Evolutionary conservation across 805 yeast genomes (phyloP).

Genomic region (Alloascoidea africana): DNA sequence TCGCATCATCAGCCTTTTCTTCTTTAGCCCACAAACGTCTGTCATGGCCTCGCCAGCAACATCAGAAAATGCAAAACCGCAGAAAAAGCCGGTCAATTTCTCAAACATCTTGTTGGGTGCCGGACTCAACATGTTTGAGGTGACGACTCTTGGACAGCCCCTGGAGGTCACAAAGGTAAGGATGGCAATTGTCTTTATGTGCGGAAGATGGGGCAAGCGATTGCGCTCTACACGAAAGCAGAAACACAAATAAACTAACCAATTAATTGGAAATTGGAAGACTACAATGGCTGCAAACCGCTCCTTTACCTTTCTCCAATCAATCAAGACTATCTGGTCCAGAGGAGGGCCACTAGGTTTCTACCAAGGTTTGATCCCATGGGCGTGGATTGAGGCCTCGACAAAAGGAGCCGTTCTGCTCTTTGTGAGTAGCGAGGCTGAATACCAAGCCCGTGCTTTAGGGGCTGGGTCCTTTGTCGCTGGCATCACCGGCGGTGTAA

Average conservation of each 20-base stretch:
- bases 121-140: constrained; percentile 83
- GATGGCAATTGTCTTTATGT: neutral
- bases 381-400: constrained; percentile 99
- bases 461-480: constrained; percentile 63
- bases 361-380: constrained; percentile 95
- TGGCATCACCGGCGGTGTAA: constrained; percentile 92
- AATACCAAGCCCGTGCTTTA: constrained; percentile 43
- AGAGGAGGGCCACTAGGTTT: constrained; percentile 89
- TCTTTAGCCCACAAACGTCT: constrained; percentile 4
- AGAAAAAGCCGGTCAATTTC: constrained; percentile 79
- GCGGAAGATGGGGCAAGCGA: neutral
- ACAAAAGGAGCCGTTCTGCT: constrained; percentile 94
- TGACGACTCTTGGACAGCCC: constrained; percentile 92
- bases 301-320: constrained; percentile 45
- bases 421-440: constrained; percentile 87
- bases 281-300: constrained; percentile 99
- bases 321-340: constrained; percentile 69
- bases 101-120: constrained; percentile 90
- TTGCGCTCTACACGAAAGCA: neutral
- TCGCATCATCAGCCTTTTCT: no score
- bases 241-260: neutral
- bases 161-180: constrained; percentile 61
- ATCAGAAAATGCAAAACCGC: no score
- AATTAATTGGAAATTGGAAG: constrained; percentile 16
- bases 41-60: constrained; percentile 15